Conservation (phyloP, 1,284 basidiomycete genomes). For the Pyrrhoderma noxium region DNA sequence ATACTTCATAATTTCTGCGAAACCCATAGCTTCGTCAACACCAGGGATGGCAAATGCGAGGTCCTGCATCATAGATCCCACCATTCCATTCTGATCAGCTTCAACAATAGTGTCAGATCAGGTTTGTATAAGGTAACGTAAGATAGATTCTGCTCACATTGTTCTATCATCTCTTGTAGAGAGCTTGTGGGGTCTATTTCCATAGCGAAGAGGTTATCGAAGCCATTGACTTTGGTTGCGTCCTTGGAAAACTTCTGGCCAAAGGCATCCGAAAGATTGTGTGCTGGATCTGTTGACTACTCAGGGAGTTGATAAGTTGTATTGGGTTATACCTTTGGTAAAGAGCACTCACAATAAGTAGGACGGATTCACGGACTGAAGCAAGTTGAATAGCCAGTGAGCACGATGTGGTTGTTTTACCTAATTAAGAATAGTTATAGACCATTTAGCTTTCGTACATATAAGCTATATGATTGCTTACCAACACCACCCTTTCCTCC, state of each 20-base stretch:
- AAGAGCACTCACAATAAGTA: constrained; percentile 72
- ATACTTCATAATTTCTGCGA: constrained; percentile 99
- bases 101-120: constrained; percentile 12
- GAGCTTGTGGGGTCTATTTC: constrained; percentile 98
- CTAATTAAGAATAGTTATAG: constrained; percentile 35
- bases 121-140: neutral
- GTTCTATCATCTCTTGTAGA: constrained; percentile 98
- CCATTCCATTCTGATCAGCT: constrained; percentile 91
- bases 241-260: constrained; percentile 99
- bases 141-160: constrained; percentile 64
- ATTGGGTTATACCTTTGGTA: constrained; percentile 1
- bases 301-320: neutral
- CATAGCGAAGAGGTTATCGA: constrained; percentile 96
- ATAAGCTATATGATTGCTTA: constrained; percentile 33
- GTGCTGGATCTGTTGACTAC: constrained; percentile 97
- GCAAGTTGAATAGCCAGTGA: constrained; percentile 94
- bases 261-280: constrained; percentile 98
- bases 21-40: constrained; percentile 99
- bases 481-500: constrained; percentile 94
- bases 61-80: constrained; percentile 99
- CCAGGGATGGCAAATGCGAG: constrained; percentile 98
- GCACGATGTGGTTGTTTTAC: constrained; percentile 94
- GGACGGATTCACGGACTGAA: constrained; percentile 79
- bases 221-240: constrained; percentile 98
- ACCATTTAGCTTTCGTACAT: too few species aligned